A percentile compares a stretch with the other conserved stretches of the same genome.
Conservation (phyloP, 2,329 filamentous ascomycete species). For the Fusarium austroafricanum region DNA sequence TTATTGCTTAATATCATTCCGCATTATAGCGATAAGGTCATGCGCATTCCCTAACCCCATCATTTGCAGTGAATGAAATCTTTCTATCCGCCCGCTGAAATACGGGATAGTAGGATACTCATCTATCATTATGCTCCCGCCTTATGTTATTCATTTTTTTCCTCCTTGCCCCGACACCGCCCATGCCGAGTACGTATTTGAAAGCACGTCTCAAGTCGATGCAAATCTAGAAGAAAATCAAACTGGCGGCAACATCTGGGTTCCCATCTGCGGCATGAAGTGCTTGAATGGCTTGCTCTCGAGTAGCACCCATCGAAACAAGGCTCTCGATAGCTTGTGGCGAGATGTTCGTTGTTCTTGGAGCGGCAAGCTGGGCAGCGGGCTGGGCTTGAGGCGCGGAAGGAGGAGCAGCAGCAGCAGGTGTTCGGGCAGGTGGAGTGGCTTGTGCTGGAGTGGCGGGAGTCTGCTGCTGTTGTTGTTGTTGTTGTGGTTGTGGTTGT, state of each 20-base stretch:
- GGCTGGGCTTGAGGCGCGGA: conserved; percentile 45
- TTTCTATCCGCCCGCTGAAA: conserved; percentile 37
- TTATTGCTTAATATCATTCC: conserved; percentile 29
- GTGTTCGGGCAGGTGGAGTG: conserved; percentile 44
- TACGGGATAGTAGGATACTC: conserved; percentile 16
- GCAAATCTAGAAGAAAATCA: conserved; percentile 68
- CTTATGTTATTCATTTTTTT: conserved; percentile 28
- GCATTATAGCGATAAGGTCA: conserved; percentile 13
- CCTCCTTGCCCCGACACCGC: conserved; percentile 8
- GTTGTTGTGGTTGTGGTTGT: conserved; percentile 20
- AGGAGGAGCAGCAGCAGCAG: conserved; percentile 44
- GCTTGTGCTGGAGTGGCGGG: conserved; percentile 36
- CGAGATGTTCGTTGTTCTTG: conserved; percentile 54
- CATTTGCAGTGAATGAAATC: conserved; percentile 25
- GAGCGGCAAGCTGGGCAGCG: conserved; percentile 45
- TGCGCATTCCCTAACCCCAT: conserved; percentile 18
- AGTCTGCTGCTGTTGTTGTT: conserved; percentile 17
- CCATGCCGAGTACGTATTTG: conserved; percentile 26
- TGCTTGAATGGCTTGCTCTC: conserved; percentile 81
- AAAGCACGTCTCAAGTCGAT: conserved; percentile 14
- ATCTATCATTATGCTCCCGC: conserved; percentile 41
- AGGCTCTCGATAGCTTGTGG: conserved; percentile 81
- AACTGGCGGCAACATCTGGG: conserved; percentile 85
- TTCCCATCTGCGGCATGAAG: conserved; percentile 87
- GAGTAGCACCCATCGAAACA: conserved; percentile 79